Evolutionary conservation across 306 rosid species (phyloP).

Genomic region (Rosa chinensis): DNA sequence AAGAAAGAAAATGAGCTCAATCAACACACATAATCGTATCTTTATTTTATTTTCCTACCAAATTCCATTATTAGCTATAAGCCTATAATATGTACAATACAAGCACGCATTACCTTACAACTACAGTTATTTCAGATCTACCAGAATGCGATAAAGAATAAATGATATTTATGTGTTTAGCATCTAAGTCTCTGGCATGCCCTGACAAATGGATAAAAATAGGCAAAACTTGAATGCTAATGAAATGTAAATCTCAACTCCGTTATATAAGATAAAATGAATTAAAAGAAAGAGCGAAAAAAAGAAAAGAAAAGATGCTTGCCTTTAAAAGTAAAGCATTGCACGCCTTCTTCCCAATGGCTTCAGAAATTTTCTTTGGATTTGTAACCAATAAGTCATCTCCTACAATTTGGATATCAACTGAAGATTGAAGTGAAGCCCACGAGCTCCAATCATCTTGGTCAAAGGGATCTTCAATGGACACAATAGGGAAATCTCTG

Average conservation of each 20-base stretch:
- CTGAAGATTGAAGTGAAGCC: conserved; percentile 83
- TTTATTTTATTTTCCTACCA: not conserved
- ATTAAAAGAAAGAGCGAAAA: no score
- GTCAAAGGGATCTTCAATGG: conserved; percentile 98
- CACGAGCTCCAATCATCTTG: conserved; percentile 99
- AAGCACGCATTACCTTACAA: not conserved
- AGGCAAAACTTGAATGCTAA: not conserved
- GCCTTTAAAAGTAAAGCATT: conserved; percentile 94
- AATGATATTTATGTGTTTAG: not conserved
- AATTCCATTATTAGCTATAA: not conserved
- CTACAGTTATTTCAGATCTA: not conserved
- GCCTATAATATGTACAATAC: not conserved
- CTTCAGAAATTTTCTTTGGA: conserved; percentile 88
- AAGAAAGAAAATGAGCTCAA: conserved; percentile 14
- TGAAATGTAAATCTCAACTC: not conserved
- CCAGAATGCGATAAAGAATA: not conserved
- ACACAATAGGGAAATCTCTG: conserved; percentile 88
- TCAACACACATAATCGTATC: not conserved
- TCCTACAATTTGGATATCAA: conserved; percentile 91
- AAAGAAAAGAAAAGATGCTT: conserved; percentile 6
- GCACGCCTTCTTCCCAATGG: conserved; percentile 87
- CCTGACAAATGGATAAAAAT: not conserved
- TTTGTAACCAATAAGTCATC: conserved; percentile 97
- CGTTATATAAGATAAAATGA: not conserved
- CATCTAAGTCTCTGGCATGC: not conserved